Percentiles rank a stretch among this genome's conserved stretches.
These are phyloP conservation scores for Hydnomerulius pinastri DNA, from an alignment of 768 basidiomycete genomes.

Conservation along the genomic window DNA sequence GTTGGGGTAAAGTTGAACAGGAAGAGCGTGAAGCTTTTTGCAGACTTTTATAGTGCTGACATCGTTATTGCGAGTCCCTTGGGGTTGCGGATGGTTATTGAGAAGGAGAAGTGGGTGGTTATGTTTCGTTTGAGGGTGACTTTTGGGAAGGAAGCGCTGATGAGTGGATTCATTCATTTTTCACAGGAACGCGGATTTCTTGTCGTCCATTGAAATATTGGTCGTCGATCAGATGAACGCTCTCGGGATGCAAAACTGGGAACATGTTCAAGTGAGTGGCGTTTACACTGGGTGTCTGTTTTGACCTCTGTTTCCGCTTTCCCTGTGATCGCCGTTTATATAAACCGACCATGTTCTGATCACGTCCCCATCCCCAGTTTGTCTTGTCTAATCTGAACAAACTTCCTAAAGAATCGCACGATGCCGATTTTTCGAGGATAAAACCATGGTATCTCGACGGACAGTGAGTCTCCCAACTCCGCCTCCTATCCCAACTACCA, in stretches of 20 bases:
- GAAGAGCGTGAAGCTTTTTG: conserved; percentile 90
- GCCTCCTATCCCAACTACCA: conserved; percentile 69
- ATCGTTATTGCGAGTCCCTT: conserved; percentile 92
- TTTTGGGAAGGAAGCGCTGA: not conserved
- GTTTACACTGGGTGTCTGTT: not conserved
- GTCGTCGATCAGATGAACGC: conserved; percentile 93
- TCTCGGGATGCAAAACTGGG: conserved; percentile 99
- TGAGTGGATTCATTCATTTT: not conserved
- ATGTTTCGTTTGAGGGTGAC: not conserved
- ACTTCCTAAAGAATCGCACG: conserved; percentile 90
- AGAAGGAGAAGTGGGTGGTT: conserved; percentile 89
- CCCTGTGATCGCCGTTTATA: too few relatives aligned
- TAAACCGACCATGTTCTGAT: too few relatives aligned
- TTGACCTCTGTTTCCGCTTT: too few relatives aligned
- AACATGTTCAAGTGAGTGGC: conserved; percentile 81
- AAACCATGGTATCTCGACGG: conserved; percentile 98
- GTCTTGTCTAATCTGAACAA: conserved; percentile 84
- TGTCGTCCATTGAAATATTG: conserved; percentile 90
- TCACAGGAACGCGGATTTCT: conserved; percentile 78
- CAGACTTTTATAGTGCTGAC: conserved; percentile 89
- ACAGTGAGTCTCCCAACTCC: conserved; percentile 61
- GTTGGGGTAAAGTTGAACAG: conserved; percentile 90
- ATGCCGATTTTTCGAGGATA: conserved; percentile 94
- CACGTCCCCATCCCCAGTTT: too few relatives aligned
- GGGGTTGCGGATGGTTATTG: conserved; percentile 86